A percentile compares a stretch with the other conserved stretches of the same genome.
These are phyloP conservation scores for Solanum neorickii DNA, from an alignment of 257 asterid species.

Conservation along the genomic window DNA sequence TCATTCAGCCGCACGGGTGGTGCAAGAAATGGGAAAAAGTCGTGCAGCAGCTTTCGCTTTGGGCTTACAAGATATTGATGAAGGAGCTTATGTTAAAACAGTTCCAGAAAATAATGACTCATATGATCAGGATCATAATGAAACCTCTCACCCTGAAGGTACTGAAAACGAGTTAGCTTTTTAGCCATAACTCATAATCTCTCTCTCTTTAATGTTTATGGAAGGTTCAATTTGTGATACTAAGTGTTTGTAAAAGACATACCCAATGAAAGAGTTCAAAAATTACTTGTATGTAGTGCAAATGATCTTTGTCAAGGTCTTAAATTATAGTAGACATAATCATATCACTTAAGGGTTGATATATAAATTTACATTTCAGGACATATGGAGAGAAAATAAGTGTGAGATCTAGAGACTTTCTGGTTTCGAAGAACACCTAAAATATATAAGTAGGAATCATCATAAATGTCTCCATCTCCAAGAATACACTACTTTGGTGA, in stretches of 20 bases:
- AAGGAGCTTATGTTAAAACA: conserved; percentile 68
- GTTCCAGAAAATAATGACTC: conserved; percentile 58
- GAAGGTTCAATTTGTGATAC: not conserved
- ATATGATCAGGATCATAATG: conserved; percentile 65
- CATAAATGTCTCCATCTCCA: not conserved
- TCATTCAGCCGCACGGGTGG: conserved; percentile 97
- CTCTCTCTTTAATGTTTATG: not conserved
- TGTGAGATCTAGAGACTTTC: not conserved
- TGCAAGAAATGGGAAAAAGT: conserved; percentile 98
- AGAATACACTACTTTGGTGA: too few relatives aligned
- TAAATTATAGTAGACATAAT: not conserved
- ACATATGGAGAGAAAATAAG: not conserved
- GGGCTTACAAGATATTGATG: conserved; percentile 92
- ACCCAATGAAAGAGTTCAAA: not conserved
- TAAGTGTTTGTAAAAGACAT: not conserved
- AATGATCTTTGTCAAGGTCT: not conserved
- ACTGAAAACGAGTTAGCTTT: conserved; percentile 10
- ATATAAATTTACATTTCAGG: not conserved
- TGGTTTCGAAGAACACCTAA: not conserved
- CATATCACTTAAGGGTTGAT: not conserved
- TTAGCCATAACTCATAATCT: not conserved
- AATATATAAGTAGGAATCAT: not conserved
- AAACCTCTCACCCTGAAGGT: conserved; percentile 87
- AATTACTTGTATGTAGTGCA: not conserved
- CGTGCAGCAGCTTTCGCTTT: conserved; percentile 97